Base-by-base conservation (phyloP, 805 yeast species). In the Soucietia sequanensis region DNA sequence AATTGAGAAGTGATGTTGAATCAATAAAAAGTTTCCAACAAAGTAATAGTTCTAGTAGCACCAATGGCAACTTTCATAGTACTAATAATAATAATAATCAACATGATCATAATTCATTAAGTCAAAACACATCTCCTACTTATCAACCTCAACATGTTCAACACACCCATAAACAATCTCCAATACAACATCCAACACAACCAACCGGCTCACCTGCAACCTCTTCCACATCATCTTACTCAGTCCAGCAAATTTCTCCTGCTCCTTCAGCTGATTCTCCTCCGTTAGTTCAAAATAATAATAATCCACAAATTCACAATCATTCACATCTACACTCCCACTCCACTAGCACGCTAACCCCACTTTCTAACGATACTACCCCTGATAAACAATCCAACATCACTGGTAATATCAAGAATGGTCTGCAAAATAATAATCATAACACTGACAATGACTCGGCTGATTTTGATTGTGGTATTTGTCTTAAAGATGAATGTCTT, bases 401-500 rank as follows among this genome's bases (percentile, higher is more conserved):
- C n/a, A n/a, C n/a, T n/a, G n/a, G n/a, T n/a, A n/a, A n/a, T n/a
- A n/a, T n/a, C n/a, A n/a, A n/a, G n/a, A n/a, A n/a, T n/a, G n/a
- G n/a, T n/a, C 20, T 27, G n/a, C 27, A 25, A 27, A 13, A 23
- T 4, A 30, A 23, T 14, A 14, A 20, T 14, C 26, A 39, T 11
- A 37, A 47, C 7, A 19, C 15, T 11, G 17, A 20, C 26, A 19
- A 24, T n/a, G 41, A 34, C 19, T 28, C 41, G 9, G 37, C 44
- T 23, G 70, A 65, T 37, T 64, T 60, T 33, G 72, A 67, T 46
- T 83, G 90, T 54, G 83, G 80, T 3, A 76, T 78, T n/a, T 83
- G 90, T 52, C 55, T 65, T 27, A 80, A 80, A 52, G 88, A 81
- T 33, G 80, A 73, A 37, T 84, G 90, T 51, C 55, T 82, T 10